Conservation (phyloP, 2,329 filamentous ascomycete species). For the Cryphonectria japonica region DNA sequence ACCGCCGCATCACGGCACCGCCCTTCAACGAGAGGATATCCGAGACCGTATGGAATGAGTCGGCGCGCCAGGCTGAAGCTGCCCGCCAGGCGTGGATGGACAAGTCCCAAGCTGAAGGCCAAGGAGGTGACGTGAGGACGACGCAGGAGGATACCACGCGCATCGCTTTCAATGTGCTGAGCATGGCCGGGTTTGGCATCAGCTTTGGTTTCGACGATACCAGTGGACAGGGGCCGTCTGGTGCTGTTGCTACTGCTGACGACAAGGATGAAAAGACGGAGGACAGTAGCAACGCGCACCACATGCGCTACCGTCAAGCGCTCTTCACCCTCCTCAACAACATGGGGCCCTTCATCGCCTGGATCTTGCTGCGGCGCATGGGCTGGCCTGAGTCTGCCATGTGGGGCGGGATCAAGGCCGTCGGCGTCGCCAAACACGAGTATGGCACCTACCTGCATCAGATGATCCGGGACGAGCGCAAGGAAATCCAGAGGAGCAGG, state of each 20-base stretch:
- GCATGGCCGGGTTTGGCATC: conserved; percentile 11
- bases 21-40: conserved; percentile 19
- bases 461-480: conserved; percentile 11
- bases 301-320: conserved; percentile 11
- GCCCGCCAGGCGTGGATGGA: not conserved
- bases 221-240: not conserved
- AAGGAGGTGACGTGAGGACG: not conserved
- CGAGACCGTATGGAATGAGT: conserved; percentile 17
- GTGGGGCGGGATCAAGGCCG: conserved; percentile 5
- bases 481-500: not conserved
- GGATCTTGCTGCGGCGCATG: not conserved
- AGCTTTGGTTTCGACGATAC: conserved; percentile 9
- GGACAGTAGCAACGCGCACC: not conserved
- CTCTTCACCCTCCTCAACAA: conserved; percentile 5
- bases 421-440: not conserved
- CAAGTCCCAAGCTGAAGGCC: not conserved
- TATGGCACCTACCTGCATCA: conserved; percentile 3
- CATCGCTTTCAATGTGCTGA: conserved; percentile 16
- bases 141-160: conserved; percentile 13
- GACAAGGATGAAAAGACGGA: not conserved
- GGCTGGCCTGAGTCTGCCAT: conserved; percentile 14
- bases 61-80: conserved; percentile 10
- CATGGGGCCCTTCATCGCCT: conserved; percentile 1
- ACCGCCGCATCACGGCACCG: conserved; percentile 8
- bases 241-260: not conserved